Evolutionary conservation across 2,329 filamentous ascomycete genomes (phyloP), one percentile per base, ranked within the genome.

Genomic region (Dactylellina haptotyla): DNA sequence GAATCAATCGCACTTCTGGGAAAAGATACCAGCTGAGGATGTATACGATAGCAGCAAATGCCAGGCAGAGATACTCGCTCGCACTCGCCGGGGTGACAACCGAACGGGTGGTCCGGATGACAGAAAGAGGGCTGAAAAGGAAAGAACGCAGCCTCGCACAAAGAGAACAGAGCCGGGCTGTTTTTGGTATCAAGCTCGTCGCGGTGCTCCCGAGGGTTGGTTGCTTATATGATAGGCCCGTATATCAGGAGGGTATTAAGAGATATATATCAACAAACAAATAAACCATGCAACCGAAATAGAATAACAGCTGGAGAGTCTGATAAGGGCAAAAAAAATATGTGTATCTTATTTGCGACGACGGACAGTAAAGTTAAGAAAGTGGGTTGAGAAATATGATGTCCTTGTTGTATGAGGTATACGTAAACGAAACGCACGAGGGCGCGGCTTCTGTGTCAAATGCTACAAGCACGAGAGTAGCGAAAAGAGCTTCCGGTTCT

Each of bases 81-180:
- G 50, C 48, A 63, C 57, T 64, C 50, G 67, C 58, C 53, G 51
- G 67, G 67, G 59, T 58, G 41, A 37, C 25, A 56, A 14, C 18
- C 46, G 25, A n/a, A 69, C 64, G 56, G 54, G 56, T 46, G 64
- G 39, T 69, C 53, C 61, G 69, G 69, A 66, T 73, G 69, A 73
- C 69, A 73, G 69, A 66, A 61, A 66, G 69, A 69, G 56, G 64
- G 64, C 64, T 69, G 69, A 59, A 43, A 58, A 18, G 54, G 41
- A 50, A 43, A 41, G 25, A 72, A 58, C 59, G 50, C 66, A 46
- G 64, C 66, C 58, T 63, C 51, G 58, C 39, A 64, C 58, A 72
- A 58, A 39, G 43, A 63, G 41, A 41, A 41, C 26, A 18, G 54
- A 43, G 39, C 45, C 26, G 28, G 50, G 28, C 34, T 67, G 46